Base-by-base conservation (phyloP, 257 asterid species). In the Petunia axillaris region DNA sequence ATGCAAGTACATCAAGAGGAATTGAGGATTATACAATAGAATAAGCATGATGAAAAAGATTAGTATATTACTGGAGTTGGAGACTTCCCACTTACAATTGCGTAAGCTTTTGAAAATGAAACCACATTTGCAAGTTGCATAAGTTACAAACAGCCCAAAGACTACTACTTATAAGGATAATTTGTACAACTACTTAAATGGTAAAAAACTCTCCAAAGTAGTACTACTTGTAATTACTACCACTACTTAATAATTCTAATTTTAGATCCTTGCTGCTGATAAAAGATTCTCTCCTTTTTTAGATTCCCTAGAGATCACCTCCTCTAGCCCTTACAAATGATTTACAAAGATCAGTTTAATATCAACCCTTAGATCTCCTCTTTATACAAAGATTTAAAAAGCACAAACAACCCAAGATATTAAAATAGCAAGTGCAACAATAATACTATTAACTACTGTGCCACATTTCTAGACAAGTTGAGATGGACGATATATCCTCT, bases 121-220 rank as follows among this genome's bases (percentile, higher is more conserved):
- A 77, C 78, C 50, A 2, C 2, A 11, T 15, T 52, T 52, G 38
- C 48, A 38, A 62, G 58, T 39, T 64, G 68, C 68, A 64, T 62
- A 39, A 75, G 50, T 37, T 81, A 77, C 81, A 64, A 64, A 65
- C 78, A 67, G 7, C 11, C 16, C 75, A 9, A 78, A 54, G 15
- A 85, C 76, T 77, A 65, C 68, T 41, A 81, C 52, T 25, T 84
- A 79, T 39, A 39, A 46, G 54, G 60, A 84, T 77, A 55, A 85
- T 40, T 63, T 25, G 10, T 64, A 64, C 16, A 64, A 64, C 48
- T 11, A 64, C 9, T 36, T 4, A 63, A 15, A 35, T 63, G 2
- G 38, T 36, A 64, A 4, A 64, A n/a, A 36, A 4, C 44, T 43
- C 43, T 36, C 44, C 68, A 63, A 63, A 36, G 68, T 64, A 64